Evolutionary conservation across 2,329 filamentous ascomycete genomes (phyloP).

Genomic region (Colletotrichum aenigma): DNA sequence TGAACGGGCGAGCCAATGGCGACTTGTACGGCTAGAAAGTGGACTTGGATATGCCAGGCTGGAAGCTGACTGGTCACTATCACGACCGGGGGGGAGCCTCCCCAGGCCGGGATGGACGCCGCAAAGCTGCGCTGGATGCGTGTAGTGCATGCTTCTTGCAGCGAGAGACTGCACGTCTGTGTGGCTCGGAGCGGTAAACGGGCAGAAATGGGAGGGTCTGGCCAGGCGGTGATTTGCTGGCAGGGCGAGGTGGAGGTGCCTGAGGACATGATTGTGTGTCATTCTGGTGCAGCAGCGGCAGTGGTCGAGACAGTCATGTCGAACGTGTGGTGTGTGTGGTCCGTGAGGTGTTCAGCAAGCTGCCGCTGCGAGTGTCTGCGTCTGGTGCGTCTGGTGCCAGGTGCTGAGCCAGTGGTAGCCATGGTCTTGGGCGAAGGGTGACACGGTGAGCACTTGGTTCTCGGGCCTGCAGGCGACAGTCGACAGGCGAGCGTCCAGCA

Average conservation of each 20-base stretch:
- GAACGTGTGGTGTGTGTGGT: background rate
- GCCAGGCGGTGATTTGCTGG: slow-evolving; percentile 7
- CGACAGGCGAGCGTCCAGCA: slow-evolving; percentile 22
- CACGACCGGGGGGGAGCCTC: background rate
- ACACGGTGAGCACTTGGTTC: background rate
- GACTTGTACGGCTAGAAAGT: background rate
- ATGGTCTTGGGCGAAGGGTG: background rate
- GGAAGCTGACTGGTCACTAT: background rate
- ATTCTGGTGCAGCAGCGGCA: background rate
- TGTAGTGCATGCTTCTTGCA: slow-evolving; percentile 8
- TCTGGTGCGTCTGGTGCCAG: background rate
- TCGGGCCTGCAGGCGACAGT: slow-evolving; percentile 3
- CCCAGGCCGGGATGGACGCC: background rate
- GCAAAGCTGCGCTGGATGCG: slow-evolving; percentile 17
- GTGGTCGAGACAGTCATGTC: background rate
- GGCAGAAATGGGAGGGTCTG: slow-evolving; percentile 9
- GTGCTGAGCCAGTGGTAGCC: background rate
- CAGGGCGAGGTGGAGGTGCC: slow-evolving; percentile 15
- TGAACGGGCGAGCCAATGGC: slow-evolving; percentile 10
- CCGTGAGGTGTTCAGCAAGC: background rate
- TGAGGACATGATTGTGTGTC: slow-evolving; percentile 7
- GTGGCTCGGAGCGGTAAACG: slow-evolving; percentile 19
- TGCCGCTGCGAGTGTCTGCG: background rate
- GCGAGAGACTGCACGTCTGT: slow-evolving; percentile 5
- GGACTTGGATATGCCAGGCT: background rate